Percentiles rank a stretch among this genome's conserved stretches.
These are phyloP conservation scores for Rhypophila decipiens DNA, from an alignment of 495 filamentous ascomycete species.

Conservation along the genomic window DNA sequence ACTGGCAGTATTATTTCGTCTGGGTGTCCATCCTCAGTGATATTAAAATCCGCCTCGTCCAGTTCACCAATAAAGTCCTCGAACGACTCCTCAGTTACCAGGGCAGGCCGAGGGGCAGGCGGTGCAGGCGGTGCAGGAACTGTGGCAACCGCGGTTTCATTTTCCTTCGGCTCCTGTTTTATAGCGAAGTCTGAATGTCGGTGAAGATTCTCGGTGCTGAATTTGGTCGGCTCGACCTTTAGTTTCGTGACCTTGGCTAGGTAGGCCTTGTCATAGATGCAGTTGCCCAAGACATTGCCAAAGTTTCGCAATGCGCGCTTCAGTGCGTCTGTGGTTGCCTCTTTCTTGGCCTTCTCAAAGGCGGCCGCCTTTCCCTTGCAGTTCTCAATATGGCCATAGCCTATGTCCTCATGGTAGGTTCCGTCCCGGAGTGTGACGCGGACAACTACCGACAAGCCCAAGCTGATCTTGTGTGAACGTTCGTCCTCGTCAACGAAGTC, in stretches of 20 bases:
- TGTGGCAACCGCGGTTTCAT: background rate
- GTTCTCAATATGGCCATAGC: conserved; percentile 93
- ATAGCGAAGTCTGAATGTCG: conserved; percentile 65
- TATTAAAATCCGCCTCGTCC: conserved; percentile 68
- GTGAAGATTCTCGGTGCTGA: conserved; percentile 70
- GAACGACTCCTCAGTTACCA: conserved; percentile 25
- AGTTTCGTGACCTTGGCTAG: conserved; percentile 76
- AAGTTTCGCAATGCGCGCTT: conserved; percentile 89
- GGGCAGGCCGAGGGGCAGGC: no score
- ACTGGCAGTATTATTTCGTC: conserved; percentile 51
- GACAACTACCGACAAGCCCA: conserved; percentile 83
- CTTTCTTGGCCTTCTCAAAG: conserved; percentile 97
- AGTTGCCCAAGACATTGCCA: conserved; percentile 94
- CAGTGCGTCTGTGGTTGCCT: conserved; percentile 88
- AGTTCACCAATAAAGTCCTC: conserved; percentile 71
- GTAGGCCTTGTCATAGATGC: conserved; percentile 95
- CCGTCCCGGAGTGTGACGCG: conserved; percentile 86
- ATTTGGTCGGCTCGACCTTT: conserved; percentile 61
- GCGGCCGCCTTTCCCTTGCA: conserved; percentile 88
- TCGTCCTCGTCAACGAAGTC: conserved; percentile 70
- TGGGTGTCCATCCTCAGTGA: conserved; percentile 51
- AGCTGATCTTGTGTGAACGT: conserved; percentile 58
- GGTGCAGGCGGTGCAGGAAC: no score
- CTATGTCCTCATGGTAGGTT: conserved; percentile 93
- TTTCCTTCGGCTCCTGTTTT: conserved; percentile 47